Conservation (phyloP, 2,329 filamentous ascomycete genomes). For the Amphichorda felina region DNA sequence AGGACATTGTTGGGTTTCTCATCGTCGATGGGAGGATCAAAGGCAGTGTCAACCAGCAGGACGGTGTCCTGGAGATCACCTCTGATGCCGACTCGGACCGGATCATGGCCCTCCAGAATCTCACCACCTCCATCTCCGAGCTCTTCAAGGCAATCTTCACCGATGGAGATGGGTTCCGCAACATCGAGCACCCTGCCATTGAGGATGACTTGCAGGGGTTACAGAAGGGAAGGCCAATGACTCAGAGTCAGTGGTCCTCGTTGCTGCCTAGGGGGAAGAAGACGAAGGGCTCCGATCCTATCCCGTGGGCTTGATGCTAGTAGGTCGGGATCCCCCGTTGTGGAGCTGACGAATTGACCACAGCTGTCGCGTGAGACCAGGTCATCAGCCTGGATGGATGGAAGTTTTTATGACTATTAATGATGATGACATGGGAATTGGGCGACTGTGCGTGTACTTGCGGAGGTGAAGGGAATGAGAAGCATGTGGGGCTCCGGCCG, state of each 20-base stretch:
- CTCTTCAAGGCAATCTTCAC: conserved; percentile 65
- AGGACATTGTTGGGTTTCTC: conserved; percentile 90
- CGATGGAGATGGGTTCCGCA: conserved; percentile 60
- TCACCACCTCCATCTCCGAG: conserved; percentile 56
- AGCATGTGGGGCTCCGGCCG: no score
- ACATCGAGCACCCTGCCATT: conserved; percentile 12
- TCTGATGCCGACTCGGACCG: conserved; percentile 64
- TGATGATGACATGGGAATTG: no score
- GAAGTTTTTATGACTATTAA: no score
- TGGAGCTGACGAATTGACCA: no score
- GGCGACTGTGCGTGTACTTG: no score
- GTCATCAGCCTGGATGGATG: no score
- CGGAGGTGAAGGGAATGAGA: no score
- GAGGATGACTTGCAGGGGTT: background rate
- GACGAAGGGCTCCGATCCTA: background rate
- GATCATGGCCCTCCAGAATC: conserved; percentile 58
- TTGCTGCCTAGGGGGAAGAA: background rate
- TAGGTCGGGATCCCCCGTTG: no score
- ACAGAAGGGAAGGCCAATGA: background rate
- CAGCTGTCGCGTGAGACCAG: no score
- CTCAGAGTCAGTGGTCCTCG: background rate
- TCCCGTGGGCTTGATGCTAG: background rate
- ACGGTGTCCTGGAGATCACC: conserved; percentile 71
- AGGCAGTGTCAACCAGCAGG: conserved; percentile 82
- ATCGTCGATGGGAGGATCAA: conserved; percentile 83